These are phyloP conservation scores for Buxus sempervirens DNA, from an alignment of 164 flowering plant species.

Conservation along the genomic window DNA sequence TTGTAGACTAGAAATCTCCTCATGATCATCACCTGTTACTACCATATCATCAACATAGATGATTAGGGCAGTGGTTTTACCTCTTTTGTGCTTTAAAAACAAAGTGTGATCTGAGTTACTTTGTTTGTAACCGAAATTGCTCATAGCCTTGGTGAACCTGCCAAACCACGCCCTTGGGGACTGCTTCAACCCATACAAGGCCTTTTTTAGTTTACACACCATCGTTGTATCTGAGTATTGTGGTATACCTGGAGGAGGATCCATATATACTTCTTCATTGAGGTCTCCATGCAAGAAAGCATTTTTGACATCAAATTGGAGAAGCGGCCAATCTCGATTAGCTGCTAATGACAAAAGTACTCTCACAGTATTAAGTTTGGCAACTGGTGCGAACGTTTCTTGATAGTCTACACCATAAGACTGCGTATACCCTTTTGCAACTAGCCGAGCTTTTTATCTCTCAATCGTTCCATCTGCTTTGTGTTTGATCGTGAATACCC, in stretches of 20 bases:
- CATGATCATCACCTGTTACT: constrained; percentile 8
- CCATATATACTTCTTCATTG: not conserved
- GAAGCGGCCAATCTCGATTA: constrained; percentile 1
- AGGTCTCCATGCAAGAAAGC: not conserved
- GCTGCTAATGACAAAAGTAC: not conserved
- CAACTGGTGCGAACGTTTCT: not conserved
- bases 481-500: not conserved
- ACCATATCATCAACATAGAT: constrained; percentile 13
- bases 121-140: constrained; percentile 1
- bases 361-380: constrained; percentile 8
- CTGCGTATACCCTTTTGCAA: constrained; percentile 4
- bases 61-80: constrained; percentile 6
- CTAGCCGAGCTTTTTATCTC: constrained; percentile 6
- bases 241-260: not conserved
- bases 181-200: constrained; percentile 4
- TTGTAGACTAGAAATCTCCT: constrained; percentile 12
- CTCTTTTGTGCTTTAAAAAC: constrained; percentile 8
- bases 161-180: constrained; percentile 9
- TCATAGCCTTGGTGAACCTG: constrained; percentile 3
- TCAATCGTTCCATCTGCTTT: constrained; percentile 3
- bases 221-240: not conserved
- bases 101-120: constrained; percentile 9
- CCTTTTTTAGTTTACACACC: constrained; percentile 3
- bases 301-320: not conserved
- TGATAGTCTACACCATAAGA: constrained; percentile 7